These are phyloP conservation scores for Chlamydomonas sp. DNA, from an alignment of 139 green algal genomes.

Conservation along the genomic window DNA sequence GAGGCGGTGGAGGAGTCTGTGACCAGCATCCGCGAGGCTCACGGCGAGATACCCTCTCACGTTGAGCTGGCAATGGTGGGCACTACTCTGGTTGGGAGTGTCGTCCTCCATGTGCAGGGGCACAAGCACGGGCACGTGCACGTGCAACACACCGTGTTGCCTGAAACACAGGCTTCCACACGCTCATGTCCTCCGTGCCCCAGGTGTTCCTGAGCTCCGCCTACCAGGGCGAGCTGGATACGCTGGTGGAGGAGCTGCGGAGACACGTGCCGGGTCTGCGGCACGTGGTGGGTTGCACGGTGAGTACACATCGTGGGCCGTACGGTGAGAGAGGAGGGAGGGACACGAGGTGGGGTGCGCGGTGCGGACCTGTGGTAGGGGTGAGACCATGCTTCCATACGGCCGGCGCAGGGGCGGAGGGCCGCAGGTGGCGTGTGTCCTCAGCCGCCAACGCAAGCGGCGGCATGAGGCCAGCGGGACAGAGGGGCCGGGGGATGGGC, in stretches of 20 bases:
- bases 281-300: conserved; percentile 46
- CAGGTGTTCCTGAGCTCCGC: conserved; percentile 40
- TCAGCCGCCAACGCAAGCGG: not conserved
- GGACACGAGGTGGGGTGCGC: not conserved
- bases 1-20: conserved; percentile 66
- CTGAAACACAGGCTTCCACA: no score
- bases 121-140: not conserved
- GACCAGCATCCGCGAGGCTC: not conserved
- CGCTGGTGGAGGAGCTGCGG: conserved; percentile 26
- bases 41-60: not conserved
- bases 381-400: not conserved
- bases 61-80: conserved; percentile 33
- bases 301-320: conserved; percentile 40
- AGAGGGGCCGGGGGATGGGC: no score
- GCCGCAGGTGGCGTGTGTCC: not conserved
- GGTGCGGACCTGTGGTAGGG: not conserved
- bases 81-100: not conserved
- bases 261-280: conserved; percentile 40
- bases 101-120: not conserved
- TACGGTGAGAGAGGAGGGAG: conserved; percentile 6
- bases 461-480: no score
- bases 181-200: not conserved
- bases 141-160: conserved; percentile 1
- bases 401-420: not conserved
- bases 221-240: not conserved